Conservation (phyloP, 352 stramenopile species). For the Globisporangium barbulae region DNA sequence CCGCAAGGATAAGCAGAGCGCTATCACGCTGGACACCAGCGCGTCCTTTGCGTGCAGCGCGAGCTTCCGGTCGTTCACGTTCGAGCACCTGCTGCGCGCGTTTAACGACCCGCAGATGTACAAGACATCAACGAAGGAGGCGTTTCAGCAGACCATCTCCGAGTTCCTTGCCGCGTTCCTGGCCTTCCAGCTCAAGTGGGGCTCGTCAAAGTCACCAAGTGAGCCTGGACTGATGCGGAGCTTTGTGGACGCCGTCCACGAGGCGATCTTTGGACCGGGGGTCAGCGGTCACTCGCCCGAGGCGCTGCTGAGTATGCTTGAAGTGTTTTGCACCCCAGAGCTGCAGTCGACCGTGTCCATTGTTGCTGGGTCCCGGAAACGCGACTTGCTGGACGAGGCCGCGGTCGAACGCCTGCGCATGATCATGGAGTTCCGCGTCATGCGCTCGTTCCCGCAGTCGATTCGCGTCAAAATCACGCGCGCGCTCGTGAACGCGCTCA, state of each 20-base stretch:
- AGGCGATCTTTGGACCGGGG: slow-evolving; percentile 51
- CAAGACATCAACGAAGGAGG: slow-evolving; percentile 46
- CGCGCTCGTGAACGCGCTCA: slow-evolving; percentile 49
- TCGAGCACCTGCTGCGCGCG: slow-evolving; percentile 42
- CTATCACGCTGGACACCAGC: slow-evolving; percentile 12
- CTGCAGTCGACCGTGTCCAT: slow-evolving; percentile 16
- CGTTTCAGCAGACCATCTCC: slow-evolving; percentile 33
- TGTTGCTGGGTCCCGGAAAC: not conserved
- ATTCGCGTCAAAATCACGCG: slow-evolving; percentile 52
- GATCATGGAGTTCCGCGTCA: slow-evolving; percentile 69
- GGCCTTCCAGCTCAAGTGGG: slow-evolving; percentile 22
- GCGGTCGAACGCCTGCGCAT: slow-evolving; percentile 57
- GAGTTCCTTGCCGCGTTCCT: slow-evolving; percentile 41
- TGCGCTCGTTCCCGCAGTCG: slow-evolving; percentile 70
- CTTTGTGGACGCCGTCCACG: slow-evolving; percentile 32
- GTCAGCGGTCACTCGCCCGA: slow-evolving; percentile 62
- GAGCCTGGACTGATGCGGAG: slow-evolving; percentile 19
- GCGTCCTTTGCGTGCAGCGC: slow-evolving; percentile 37
- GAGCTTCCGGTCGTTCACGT: slow-evolving; percentile 55
- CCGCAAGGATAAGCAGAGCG: not conserved
- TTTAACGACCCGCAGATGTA: slow-evolving; percentile 76
- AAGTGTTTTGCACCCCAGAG: slow-evolving; percentile 42
- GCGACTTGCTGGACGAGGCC: slow-evolving; percentile 23
- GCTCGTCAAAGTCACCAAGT: not conserved
- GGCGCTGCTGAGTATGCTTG: slow-evolving; percentile 62